phyloP scores from a whole-genome alignment of 139 green algal species.

The Tetradesmus obliquus region DNA sequence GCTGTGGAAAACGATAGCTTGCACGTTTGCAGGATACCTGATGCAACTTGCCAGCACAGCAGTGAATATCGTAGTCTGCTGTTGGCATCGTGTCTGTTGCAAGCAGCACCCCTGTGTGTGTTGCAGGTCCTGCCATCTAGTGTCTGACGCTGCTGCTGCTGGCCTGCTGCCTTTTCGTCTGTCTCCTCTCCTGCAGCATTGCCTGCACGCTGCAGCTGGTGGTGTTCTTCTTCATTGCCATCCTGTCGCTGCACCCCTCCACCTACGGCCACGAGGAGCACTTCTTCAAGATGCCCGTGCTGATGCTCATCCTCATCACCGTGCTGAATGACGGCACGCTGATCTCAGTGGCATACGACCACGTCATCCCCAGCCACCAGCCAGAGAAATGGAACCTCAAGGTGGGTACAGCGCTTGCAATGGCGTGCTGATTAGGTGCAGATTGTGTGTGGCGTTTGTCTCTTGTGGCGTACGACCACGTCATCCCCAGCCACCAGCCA shows the following conservation, averaged over 20 bases:
- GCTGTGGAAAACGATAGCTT: neutral
- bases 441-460: too few species aligned
- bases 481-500: slow-evolving; percentile 74
- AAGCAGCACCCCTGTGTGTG: slow-evolving; percentile 44
- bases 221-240: slow-evolving; percentile 90
- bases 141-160: neutral
- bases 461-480: slow-evolving; percentile 84
- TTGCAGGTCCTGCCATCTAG: too few species aligned
- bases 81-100: slow-evolving; percentile 49
- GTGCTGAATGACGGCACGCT: slow-evolving; percentile 93
- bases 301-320: slow-evolving; percentile 93
- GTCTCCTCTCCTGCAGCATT: slow-evolving; percentile 41
- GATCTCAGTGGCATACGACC: slow-evolving; percentile 91
- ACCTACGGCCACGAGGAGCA: slow-evolving; percentile 56
- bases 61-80: neutral
- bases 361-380: slow-evolving; percentile 74
- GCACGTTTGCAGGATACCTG: neutral
- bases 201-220: slow-evolving; percentile 86
- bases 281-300: slow-evolving; percentile 89
- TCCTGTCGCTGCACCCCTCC: slow-evolving; percentile 76
- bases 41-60: neutral
- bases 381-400: slow-evolving; percentile 86
- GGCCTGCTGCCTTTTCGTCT: neutral
- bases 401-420: neutral
- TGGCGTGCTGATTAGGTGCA: neutral